Conservation (phyloP, 192 early-diverging fungal genomes). For the Rhizophagus clarus region DNA sequence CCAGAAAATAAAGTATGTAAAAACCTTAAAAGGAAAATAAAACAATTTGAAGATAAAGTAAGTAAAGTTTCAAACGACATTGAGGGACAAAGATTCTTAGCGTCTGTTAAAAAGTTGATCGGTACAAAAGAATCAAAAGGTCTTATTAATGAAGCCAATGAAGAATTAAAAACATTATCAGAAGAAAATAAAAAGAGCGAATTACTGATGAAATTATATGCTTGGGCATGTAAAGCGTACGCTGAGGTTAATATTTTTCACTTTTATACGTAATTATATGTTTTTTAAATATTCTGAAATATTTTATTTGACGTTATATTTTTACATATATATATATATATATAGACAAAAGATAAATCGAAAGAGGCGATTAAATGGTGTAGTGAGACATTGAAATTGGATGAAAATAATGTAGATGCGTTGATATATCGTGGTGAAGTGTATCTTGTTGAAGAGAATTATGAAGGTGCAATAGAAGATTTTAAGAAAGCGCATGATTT, state of each 20-base stretch:
- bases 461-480: slow-evolving; percentile 77
- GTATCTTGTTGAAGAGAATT: slow-evolving; percentile 67
- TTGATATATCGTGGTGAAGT: slow-evolving; percentile 74
- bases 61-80: slow-evolving; percentile 58
- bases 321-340: background rate
- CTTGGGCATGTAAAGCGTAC: slow-evolving; percentile 65
- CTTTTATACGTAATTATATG: background rate
- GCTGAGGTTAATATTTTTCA: slow-evolving; percentile 44
- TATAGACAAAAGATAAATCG: slow-evolving; percentile 50
- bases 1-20: slow-evolving; percentile 93
- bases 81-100: slow-evolving; percentile 58
- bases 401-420: slow-evolving; percentile 73
- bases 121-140: slow-evolving; percentile 40
- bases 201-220: slow-evolving; percentile 47
- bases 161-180: slow-evolving; percentile 39
- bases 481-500: slow-evolving; percentile 71
- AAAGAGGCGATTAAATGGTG: slow-evolving; percentile 68
- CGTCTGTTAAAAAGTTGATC: slow-evolving; percentile 60
- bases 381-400: slow-evolving; percentile 64
- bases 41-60: slow-evolving; percentile 74
- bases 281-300: too few species aligned
- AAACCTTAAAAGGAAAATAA: slow-evolving; percentile 67
- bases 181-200: slow-evolving; percentile 43
- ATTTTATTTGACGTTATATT: background rate
- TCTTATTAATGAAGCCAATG: slow-evolving; percentile 38